Evolutionary conservation across 805 yeast species (phyloP), one percentile per base, ranked within the genome.

Genomic region (Lipomyces chichibuensis): DNA sequence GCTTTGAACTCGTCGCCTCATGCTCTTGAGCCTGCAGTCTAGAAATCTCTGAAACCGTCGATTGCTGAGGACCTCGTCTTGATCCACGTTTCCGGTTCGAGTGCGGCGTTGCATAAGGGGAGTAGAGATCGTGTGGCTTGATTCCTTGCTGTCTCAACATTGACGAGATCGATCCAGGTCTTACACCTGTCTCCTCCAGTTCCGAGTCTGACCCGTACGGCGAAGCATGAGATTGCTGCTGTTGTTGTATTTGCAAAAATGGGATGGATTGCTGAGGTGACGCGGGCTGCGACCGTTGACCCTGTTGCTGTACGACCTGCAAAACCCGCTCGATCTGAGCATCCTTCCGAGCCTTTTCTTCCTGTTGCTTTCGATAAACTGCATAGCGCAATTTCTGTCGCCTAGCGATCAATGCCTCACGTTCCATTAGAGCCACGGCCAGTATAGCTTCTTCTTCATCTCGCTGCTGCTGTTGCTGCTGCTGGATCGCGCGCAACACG

Each of bases 401-500:
- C 29, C 69, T 55, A 33, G 69, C 71, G 27, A 67, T 62, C 63
- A 65, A 69, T 23, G 49, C 60, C 51, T 67, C 69, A 27, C 71
- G 71, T 6, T 65, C 69, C 33, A 63, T 65, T 32, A 67, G 59
- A 6, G 70, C 70, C 13, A 61, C 59, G 27, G 60, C 57, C 29
- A 65, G 14, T 5, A 60, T 59, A n/a, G 62, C 66, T 13, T 63
- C 70, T 52, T 66, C 65, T 37, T 46, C 62, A 39, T 65, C 65
- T 20, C 58, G 60, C 58, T 62, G 64, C 49, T 35, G 56, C 60
- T 49, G 69, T 17, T 64, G 62, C 59, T 65, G 71, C 65, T 67
- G 71, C 66, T 65, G 52, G 11, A 65, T 55, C 8, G 71, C 71
- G 6, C 71, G 70, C 39, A 72, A 60, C n/a, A 72, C 74, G 20